These are phyloP conservation scores for Aspergillus aculeatinus DNA, from an alignment of 2,329 filamentous ascomycete genomes.

Conservation along the genomic window DNA sequence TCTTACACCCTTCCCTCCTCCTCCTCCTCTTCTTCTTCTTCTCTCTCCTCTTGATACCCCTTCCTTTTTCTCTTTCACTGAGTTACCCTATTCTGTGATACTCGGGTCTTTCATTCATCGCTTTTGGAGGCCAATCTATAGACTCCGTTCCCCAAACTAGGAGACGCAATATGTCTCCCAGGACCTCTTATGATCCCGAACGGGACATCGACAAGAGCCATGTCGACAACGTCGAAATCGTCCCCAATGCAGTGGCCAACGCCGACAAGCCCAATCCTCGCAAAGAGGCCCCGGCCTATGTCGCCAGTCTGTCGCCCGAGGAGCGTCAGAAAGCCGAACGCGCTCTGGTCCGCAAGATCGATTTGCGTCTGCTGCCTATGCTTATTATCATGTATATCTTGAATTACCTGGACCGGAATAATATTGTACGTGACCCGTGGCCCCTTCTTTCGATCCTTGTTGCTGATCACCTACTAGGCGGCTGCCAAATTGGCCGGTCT, in stretches of 20 bases:
- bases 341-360: conserved; percentile 67
- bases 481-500: conserved; percentile 49
- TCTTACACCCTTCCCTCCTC: background rate
- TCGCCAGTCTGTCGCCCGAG: conserved; percentile 49
- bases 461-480: conserved; percentile 17
- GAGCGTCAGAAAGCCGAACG: conserved; percentile 56
- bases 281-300: conserved; percentile 33
- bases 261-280: conserved; percentile 25
- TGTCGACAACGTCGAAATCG: conserved; percentile 26
- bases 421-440: conserved; percentile 47
- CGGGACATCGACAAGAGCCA: conserved; percentile 24
- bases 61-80: background rate
- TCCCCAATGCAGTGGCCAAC: conserved; percentile 21
- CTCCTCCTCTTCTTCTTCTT: background rate
- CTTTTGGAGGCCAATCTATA: background rate
- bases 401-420: conserved; percentile 67
- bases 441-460: rapidly evolving
- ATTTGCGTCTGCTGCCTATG: conserved; percentile 65
- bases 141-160: background rate
- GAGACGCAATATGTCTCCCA: conserved; percentile 21
- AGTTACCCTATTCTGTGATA: background rate
- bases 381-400: conserved; percentile 74
- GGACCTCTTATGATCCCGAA: conserved; percentile 18
- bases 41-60: background rate
- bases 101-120: background rate